A percentile compares a stretch with the other conserved stretches of the same genome.
These are phyloP conservation scores for Fusarium multiceps DNA, from an alignment of 2,329 filamentous ascomycete species.

Conservation along the genomic window DNA sequence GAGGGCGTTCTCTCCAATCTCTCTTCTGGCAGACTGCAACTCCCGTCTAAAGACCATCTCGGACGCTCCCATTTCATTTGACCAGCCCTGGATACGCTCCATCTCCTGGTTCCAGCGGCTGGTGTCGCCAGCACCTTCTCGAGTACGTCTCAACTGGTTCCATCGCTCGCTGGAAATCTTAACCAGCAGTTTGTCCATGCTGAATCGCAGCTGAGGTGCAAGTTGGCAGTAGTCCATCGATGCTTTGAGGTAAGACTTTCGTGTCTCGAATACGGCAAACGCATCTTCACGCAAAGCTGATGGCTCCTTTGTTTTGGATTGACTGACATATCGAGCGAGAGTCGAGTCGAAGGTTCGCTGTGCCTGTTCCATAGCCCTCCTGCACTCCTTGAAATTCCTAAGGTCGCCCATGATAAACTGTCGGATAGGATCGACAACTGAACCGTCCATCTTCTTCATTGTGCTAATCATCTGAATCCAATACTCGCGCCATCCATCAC, in stretches of 20 bases:
- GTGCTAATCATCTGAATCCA: conserved; percentile 81
- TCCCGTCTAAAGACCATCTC: conserved; percentile 86
- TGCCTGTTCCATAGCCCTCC: conserved; percentile 78
- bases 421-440: conserved; percentile 84
- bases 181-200: conserved; percentile 87
- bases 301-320: conserved; percentile 93
- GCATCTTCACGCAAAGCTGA: conserved; percentile 93
- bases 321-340: conserved; percentile 82
- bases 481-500: conserved; percentile 87
- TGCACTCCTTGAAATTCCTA: conserved; percentile 85
- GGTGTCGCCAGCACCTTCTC: conserved; percentile 74
- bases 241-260: conserved; percentile 89
- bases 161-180: conserved; percentile 87
- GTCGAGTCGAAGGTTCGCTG: conserved; percentile 88
- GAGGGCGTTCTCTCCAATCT: conserved; percentile 83
- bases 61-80: conserved; percentile 91
- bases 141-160: conserved; percentile 81
- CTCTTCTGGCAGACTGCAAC: conserved; percentile 79
- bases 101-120: conserved; percentile 81
- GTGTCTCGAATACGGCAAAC: conserved; percentile 92
- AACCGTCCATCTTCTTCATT: conserved; percentile 80
- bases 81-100: conserved; percentile 92
- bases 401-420: conserved; percentile 83
- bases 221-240: conserved; percentile 93
- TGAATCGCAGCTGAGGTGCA: conserved; percentile 84